Evolutionary conservation across 2,329 filamentous ascomycete species (phyloP), one percentile per base, ranked within the genome.

Genomic region (Diaporthe batatas): DNA sequence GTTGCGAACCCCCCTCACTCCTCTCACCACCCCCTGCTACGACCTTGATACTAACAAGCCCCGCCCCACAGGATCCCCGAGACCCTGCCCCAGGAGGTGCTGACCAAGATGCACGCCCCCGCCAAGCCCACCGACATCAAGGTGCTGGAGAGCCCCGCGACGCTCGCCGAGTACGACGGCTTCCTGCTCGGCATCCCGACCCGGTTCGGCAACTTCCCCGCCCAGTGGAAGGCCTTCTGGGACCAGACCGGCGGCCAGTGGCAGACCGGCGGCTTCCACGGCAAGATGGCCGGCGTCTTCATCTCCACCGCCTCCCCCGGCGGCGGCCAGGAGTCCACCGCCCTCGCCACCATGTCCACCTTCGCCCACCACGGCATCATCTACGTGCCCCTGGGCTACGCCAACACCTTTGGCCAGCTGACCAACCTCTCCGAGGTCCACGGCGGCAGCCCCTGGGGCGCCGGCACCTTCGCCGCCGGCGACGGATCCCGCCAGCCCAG

Each of bases 101-200:
- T 98, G 73, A 79, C 82, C 77, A 98, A 98, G 90, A 97, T 99
- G 95, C 84, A 97, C 86, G 96, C 96, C 39, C 93, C 95, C 6
- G 81, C 91, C 77, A 97, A 98, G 87, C 83, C 89, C 79, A 81
- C 88, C 76, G 87, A 90, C 80, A 86, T 96, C 81, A 89, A 91
- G 72, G 82, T 94, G 77, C 87, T 91, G 65, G 82, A 88, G 23
- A 84, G 89, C 80, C 87, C 90, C 7, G 69, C 80, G 16, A 86
- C 82, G 42, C 91, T 98, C 55, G 90, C 91, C 80, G 76, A 86
- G 69, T 98, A 97, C 86, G 95, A 98, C 80, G 96, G 87, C 77
- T 92, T 98, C 87, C 91, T 99, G 76, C 89, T 98, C 79, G 96
- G 96, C 77, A 96, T 98, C 82, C 96, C 96, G 74, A 99, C 96